Conservation (phyloP, 202 grass and related monocot genomes). For the Musa balbisiana region DNA sequence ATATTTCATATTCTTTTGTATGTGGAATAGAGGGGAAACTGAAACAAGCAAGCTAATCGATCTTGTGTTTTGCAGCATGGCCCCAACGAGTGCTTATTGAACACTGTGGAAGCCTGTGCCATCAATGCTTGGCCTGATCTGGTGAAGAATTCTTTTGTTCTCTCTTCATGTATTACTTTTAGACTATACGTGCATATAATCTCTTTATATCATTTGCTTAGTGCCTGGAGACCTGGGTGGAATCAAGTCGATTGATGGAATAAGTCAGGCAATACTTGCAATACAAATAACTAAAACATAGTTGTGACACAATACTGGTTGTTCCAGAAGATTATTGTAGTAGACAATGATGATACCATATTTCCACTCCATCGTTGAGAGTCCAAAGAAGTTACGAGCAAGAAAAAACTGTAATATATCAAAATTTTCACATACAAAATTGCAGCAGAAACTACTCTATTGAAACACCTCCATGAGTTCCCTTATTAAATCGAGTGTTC, state of each 20-base stretch:
- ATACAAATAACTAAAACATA: neutral
- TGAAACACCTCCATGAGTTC: too few species aligned
- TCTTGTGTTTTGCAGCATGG: slow-evolving; percentile 4
- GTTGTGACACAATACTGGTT: too few species aligned
- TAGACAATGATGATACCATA: too few species aligned
- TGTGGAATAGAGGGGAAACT: neutral
- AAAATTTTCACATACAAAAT: neutral
- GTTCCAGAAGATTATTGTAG: too few species aligned
- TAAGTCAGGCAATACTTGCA: neutral
- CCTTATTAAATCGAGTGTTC: neutral
- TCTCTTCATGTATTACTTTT: neutral
- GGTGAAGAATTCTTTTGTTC: neutral
- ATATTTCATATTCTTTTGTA: neutral
- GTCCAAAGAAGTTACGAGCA: too few species aligned
- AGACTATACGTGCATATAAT: neutral
- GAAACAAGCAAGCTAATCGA: neutral
- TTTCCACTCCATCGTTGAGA: too few species aligned
- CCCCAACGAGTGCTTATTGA: slow-evolving; percentile 3
- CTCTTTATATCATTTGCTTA: neutral
- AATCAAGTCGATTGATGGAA: too few species aligned
- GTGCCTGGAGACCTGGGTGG: too few species aligned
- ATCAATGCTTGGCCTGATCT: neutral
- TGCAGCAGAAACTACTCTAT: too few species aligned
- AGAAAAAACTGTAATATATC: neutral
- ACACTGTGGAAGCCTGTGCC: slow-evolving; percentile 15